Base-by-base conservation (phyloP, 2,329 filamentous ascomycete species). In the Diaporthe amygdali region DNA sequence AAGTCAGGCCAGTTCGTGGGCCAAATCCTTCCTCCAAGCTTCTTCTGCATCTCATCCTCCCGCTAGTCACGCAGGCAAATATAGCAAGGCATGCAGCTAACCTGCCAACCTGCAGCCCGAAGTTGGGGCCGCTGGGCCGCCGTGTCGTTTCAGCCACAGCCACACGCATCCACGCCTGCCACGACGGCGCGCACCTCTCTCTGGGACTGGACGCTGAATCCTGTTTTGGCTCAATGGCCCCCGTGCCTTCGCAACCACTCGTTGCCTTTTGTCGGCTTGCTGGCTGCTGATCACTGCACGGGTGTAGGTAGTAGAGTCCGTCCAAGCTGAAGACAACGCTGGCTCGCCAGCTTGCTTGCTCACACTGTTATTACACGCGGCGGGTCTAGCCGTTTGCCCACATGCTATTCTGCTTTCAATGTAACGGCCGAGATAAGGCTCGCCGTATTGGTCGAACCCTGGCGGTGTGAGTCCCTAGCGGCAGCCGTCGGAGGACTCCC, bases 81-180 rank as follows among this genome's bases (percentile, higher is more conserved):
- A 63, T 63, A 64, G 59, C 59, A 49, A 34, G 59, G 41, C 59
- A 63, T 63, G 59, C 27, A 47, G 32, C 20, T 39, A 39, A 41
- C 64, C 64, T 54, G 25, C 64, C 49, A 56, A 64, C 59, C 30
- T 64, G 64, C 64, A 44, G 32, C 64, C 51, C 20, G 64, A 55
- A 46, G 22, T 39, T 67, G 27, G 66, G 25, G 49, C 66, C 37
- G 39, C 25, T 34, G 37, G 51, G 39, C 66, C 41, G 52, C 52
- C 44, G 32, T 56, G 52, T 59, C 41, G 52, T 59, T 59, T 49
- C 66, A 59, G 52, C 66, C 66, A 68, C 54, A 68, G 30, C 66
- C 52, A 68, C 63, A 41, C 52, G 12, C 66, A 37, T 27, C 4
- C 27, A 55, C 64, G 52, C 25, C 51, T 67, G 55, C 64, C 39